phyloP scores from a whole-genome alignment of 306 rosid species.

The Trifolium dubium region DNA sequence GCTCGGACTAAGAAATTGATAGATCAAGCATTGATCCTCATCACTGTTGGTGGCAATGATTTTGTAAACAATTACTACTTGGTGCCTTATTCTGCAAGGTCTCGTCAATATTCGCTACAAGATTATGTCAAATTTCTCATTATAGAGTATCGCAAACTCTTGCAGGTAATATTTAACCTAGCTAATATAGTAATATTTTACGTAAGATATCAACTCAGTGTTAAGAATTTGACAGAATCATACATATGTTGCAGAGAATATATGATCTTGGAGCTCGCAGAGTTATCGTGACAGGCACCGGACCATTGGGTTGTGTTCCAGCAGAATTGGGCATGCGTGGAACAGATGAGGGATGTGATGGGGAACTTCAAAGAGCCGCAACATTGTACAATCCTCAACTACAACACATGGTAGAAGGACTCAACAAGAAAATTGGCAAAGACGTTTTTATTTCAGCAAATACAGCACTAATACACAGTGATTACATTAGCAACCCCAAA shows the following conservation, averaged over 20 bases:
- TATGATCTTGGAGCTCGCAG: slow-evolving; percentile 65
- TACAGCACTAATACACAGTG: slow-evolving; percentile 52
- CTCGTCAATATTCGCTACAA: slow-evolving; percentile 61
- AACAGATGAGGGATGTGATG: slow-evolving; percentile 63
- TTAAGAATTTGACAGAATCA: not conserved
- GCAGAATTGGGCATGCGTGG: slow-evolving; percentile 71
- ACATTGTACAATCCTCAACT: slow-evolving; percentile 73
- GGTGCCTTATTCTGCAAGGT: slow-evolving; percentile 65
- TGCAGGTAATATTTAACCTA: slow-evolving; percentile 49
- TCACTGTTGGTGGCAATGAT: slow-evolving; percentile 72
- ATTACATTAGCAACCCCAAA: slow-evolving; percentile 61
- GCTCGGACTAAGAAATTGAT: slow-evolving; percentile 45
- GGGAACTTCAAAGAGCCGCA: slow-evolving; percentile 68
- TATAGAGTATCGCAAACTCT: slow-evolving; percentile 60
- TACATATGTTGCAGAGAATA: slow-evolving; percentile 50
- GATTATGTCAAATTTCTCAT: slow-evolving; percentile 66
- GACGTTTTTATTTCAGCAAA: slow-evolving; percentile 64
- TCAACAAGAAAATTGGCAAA: slow-evolving; percentile 59
- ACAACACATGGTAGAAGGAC: slow-evolving; percentile 55
- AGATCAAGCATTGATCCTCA: slow-evolving; percentile 60
- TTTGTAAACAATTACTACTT: slow-evolving; percentile 78
- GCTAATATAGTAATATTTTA: not conserved
- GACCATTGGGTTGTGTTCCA: slow-evolving; percentile 80
- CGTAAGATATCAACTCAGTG: not conserved
- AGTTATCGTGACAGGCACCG: slow-evolving; percentile 76